Base-by-base conservation (phyloP, 306 rosid genomes). In the Erythrophleum fordii region DNA sequence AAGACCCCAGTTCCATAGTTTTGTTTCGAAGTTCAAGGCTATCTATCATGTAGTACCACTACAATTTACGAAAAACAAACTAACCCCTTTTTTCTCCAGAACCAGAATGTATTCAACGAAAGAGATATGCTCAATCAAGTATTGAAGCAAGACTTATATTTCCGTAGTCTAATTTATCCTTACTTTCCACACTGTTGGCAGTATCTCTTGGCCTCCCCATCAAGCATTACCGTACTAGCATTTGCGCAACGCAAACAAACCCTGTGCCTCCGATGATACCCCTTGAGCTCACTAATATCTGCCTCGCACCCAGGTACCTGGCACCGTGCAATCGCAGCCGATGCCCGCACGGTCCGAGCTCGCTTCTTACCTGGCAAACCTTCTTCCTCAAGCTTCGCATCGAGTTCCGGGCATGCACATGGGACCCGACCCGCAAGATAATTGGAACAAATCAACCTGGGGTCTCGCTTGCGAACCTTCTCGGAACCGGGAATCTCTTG, bases 181-280 rank as follows among this genome's bases (percentile, higher is more conserved):
- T 80, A 96, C 99, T 96, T 96, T 71, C 99, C 99, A 73, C 99
- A 96, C 93, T 96, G 99, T 75, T 96, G 99, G 65, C 99, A 96
- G 80, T 93, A 96, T 78, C 99, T 87, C 83, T 88, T 93, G 7
- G 81, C 18, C 55, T 92, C 93, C 14, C 93, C 97, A 29, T 91
- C 80, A 59, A 96, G 73, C 29, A 77, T 1, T 12, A 96, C 99
- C 4, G 90, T 83, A 8, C 80, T 4, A 17, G 98, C 97, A 73
- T 88, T 89, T 0, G 99, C 99, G 64, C 99, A 96, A 3, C 86
- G 90, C 35, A 96, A 84, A 75, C 99, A 96, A 31, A 96, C 99
- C 82, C 98, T 78, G 46, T 96, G 99, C 53, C 98, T 72, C 49
- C 90, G 88, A 66, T 96, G 99, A 79, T 96, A 96, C 0, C 98